A percentile compares a stretch with the other conserved stretches of the same genome.
These are phyloP conservation scores for Talaromyces proteolyticus DNA, from an alignment of 495 filamentous ascomycete species.

Conservation along the genomic window DNA sequence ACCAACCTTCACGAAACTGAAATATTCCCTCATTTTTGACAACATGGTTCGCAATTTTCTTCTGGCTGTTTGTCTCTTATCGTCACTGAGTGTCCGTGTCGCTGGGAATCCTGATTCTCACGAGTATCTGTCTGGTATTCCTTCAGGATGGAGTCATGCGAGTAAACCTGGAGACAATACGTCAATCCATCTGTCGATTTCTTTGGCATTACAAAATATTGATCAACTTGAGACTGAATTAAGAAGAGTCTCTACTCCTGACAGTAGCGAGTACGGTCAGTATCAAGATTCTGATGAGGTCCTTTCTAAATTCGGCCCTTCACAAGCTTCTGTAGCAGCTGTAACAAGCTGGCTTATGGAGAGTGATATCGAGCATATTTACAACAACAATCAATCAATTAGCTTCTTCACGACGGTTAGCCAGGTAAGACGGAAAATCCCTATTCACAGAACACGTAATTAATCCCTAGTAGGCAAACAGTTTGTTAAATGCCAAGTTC, in stretches of 20 bases:
- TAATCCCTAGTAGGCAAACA: slow-evolving; percentile 29
- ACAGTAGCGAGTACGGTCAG: slow-evolving; percentile 46
- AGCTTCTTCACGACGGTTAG: slow-evolving; percentile 40
- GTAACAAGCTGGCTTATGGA: slow-evolving; percentile 43
- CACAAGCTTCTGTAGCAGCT: slow-evolving; percentile 21
- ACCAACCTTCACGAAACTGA: background rate
- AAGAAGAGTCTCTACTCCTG: slow-evolving; percentile 49
- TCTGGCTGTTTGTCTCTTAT: background rate
- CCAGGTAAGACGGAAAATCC: background rate
- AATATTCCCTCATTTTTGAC: background rate
- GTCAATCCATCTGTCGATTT: slow-evolving; percentile 31
- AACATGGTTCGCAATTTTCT: background rate
- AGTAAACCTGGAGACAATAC: slow-evolving; percentile 16
- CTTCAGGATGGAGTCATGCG: slow-evolving; percentile 36
- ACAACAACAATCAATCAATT: slow-evolving; percentile 36
- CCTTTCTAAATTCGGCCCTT: slow-evolving; percentile 41
- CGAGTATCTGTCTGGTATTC: slow-evolving; percentile 17
- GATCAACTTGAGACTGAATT: slow-evolving; percentile 49
- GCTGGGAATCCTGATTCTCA: background rate
- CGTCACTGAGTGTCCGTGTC: background rate
- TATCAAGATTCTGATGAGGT: slow-evolving; percentile 47
- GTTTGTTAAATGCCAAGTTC: slow-evolving; percentile 41
- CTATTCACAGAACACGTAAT: background rate
- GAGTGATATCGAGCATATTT: slow-evolving; percentile 35
- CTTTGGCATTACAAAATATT: slow-evolving; percentile 37